Percentiles rank a stretch among this genome's conserved stretches.
Conservation (phyloP, 2,329 filamentous ascomycete genomes). For the Pseudogymnoascus sp. region DNA sequence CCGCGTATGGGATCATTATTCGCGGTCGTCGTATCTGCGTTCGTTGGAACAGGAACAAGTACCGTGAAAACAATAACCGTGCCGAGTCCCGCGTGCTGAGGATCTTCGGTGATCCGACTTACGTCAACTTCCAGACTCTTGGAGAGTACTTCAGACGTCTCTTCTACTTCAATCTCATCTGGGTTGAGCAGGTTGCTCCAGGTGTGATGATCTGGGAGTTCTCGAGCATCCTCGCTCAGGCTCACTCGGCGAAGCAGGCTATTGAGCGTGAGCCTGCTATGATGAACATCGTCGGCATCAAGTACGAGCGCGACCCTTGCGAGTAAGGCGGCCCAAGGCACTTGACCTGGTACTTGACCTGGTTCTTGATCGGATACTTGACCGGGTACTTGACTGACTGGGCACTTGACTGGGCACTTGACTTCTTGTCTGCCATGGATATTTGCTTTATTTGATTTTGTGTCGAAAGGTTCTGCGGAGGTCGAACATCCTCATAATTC, state of each 20-base stretch:
- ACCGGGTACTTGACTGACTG: no score
- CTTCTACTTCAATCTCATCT: conserved; percentile 14
- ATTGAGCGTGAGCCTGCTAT: conserved; percentile 10
- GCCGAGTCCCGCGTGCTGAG: conserved; percentile 15
- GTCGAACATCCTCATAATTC: background rate
- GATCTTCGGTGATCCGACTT: conserved; percentile 10
- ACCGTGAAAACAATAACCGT: background rate
- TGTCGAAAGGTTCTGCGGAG: background rate
- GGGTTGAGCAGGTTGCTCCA: background rate
- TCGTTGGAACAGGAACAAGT: conserved; percentile 15
- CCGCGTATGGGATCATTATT: conserved; percentile 9
- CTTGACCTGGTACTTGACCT: no score
- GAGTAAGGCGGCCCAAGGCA: background rate
- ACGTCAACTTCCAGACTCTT: background rate
- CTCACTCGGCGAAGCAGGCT: conserved; percentile 7
- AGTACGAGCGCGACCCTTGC: conserved; percentile 1
- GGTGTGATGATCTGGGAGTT: conserved; percentile 11
- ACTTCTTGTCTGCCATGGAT: background rate
- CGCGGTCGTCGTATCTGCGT: conserved; percentile 10
- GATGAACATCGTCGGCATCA: background rate
- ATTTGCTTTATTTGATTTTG: background rate
- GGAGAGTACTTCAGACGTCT: conserved; percentile 11
- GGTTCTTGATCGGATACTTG: no score
- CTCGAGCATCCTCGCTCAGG: conserved; percentile 9
- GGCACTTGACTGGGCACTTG: background rate